Base-by-base conservation (phyloP, 352 stramenopile genomes). In the Phytophthora hibernalis region DNA sequence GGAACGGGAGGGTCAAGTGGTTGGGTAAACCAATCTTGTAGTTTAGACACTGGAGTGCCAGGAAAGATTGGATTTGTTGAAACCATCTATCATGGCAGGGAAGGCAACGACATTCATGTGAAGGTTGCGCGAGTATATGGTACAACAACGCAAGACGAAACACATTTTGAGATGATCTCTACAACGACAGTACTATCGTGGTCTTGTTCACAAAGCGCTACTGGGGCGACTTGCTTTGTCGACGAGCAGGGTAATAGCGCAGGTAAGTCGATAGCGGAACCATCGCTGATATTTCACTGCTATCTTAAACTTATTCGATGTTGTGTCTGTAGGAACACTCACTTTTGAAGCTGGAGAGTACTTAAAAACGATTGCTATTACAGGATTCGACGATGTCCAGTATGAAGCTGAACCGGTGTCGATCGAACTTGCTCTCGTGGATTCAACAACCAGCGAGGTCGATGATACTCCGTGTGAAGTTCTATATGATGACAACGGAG, bases 401-500 rank as follows among this genome's bases (percentile, higher is more conserved):
- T 82, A 75, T 15, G 42, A 82, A 56, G 38, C 35, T 9, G 26
- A 33, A 12, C 58, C 77, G 30, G 48, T 76, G 0, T 59, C 69
- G 9, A 40, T 85, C 18, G 68, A 48, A 0, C 9, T 88, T 5
- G 38, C 48, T 15, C 35, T 85, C 4, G 37, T 47, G 13, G 51
- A 53, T 15, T 56, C 70, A 18, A 53, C 72, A 3, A 20, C 15
- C 1, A 82, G 68, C 35, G 22, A 40, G 1, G 22, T 85, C 2
- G 62, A 33, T 20, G 7, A 44, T 1, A 52, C 59, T 0, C 61
- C 62, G 6, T 55, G 51, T 16, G 45, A 63, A 16, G 56, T 88
- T 1, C 20, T 55, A 13, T 70, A 83, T 6, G 16, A 74, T 24
- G 77, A 84, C 53, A 68, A 82, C 35, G 54, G 65, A 6, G 76